Conservation (phyloP, 2,329 filamentous ascomycete genomes). For the Capronia epimyces region DNA sequence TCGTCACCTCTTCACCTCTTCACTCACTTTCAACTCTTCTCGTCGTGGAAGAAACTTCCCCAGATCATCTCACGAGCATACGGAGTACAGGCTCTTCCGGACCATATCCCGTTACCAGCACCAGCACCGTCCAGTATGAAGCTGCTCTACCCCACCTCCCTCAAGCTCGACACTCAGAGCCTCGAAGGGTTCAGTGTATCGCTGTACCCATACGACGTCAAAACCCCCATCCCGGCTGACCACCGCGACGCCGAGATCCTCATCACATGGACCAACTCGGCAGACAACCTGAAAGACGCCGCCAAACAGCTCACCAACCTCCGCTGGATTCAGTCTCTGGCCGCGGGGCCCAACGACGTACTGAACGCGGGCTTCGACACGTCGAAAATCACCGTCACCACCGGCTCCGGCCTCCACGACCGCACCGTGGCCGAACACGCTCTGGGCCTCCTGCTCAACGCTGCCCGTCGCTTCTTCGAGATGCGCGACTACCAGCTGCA, state of each 20-base stretch:
- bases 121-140: constrained; percentile 39
- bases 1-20: too few species aligned
- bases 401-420: constrained; percentile 60
- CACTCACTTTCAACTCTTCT: too few species aligned
- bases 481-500: constrained; percentile 56
- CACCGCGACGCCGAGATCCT: constrained; percentile 57
- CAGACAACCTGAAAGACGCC: constrained; percentile 56
- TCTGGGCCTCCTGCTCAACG: constrained; percentile 44
- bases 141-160: constrained; percentile 61
- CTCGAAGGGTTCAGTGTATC: constrained; percentile 55
- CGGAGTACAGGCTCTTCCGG: not conserved
- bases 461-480: constrained; percentile 24
- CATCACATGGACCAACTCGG: constrained; percentile 57
- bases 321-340: constrained; percentile 62
- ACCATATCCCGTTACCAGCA: not conserved
- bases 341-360: constrained; percentile 62
- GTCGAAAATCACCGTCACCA: constrained; percentile 50
- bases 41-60: too few species aligned
- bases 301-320: constrained; percentile 52
- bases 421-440: constrained; percentile 61
- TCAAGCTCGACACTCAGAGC: constrained; percentile 51
- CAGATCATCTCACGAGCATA: too few species aligned
- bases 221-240: constrained; percentile 51
- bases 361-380: constrained; percentile 56
- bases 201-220: constrained; percentile 58